Conservation (phyloP, 306 rosid species). For the Vachellia pachyceras region DNA sequence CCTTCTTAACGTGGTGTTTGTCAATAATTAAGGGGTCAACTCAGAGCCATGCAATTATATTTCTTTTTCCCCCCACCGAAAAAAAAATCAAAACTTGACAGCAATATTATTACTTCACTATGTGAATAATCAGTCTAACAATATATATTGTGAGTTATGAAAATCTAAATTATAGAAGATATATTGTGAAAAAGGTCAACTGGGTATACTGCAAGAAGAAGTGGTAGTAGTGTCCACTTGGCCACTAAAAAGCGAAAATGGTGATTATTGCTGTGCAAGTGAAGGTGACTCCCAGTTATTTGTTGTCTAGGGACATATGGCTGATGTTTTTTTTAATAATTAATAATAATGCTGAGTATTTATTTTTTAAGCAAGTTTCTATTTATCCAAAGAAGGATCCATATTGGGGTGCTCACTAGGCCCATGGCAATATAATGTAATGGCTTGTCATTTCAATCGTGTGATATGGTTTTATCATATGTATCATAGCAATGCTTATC, state of each 20-base stretch:
- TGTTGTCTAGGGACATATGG: conserved; percentile 42
- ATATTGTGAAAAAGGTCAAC: not conserved
- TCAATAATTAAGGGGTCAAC: conserved; percentile 1
- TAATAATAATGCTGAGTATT: conserved; percentile 14
- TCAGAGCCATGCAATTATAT: conserved; percentile 14
- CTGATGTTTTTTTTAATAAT: not conserved
- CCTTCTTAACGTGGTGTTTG: not conserved
- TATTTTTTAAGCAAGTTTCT: conserved; percentile 21
- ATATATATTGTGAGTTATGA: not conserved
- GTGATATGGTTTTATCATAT: not conserved
- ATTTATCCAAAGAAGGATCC: conserved; percentile 39
- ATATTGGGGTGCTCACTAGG: conserved; percentile 38
- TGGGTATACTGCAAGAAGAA: not conserved
- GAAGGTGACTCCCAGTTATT: conserved; percentile 21
- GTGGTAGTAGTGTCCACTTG: conserved; percentile 59
- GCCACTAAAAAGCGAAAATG: conserved; percentile 47
- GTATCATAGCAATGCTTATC: no score
- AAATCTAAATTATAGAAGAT: not conserved
- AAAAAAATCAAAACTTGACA: not conserved
- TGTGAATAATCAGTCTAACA: not conserved
- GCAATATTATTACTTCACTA: not conserved
- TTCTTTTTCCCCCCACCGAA: not conserved
- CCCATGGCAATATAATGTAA: not conserved
- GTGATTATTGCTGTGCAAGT: conserved; percentile 43
- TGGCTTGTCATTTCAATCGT: conserved; percentile 45